Base-by-base conservation (phyloP, 164 flowering plant genomes). In the Buxus sempervirens region DNA sequence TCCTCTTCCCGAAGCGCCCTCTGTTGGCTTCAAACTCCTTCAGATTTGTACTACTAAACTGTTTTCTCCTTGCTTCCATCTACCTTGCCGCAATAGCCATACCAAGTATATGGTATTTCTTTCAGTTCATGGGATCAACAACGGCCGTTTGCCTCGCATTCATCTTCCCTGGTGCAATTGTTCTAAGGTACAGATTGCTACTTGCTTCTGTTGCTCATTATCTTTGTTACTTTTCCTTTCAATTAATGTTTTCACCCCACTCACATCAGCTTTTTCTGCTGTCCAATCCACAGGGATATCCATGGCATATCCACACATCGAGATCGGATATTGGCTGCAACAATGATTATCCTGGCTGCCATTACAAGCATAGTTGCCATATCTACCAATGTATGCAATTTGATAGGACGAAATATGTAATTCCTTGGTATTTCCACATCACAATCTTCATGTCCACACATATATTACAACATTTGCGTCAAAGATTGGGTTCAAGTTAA, bases 121-220 rank as follows among this genome's bases (percentile, higher is more conserved):
- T 96, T 69, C 97, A 96, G 73, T 90, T 93, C 63, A 10, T 91
- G 32, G 98, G 98, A 53, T 84, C 98, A 9, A 93, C 98, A 5
- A 53, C 92, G 12, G 90, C 88, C 0, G 88, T 89, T 63, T 81
- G 82, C 76, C 75, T 96, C 1, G 86, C 86, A 32, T 88, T 96
- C 79, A 85, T 96, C 64, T 94, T 90, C 76, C 98, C 98, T 0
- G 94, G 86, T n/a, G 87, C 90, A 0, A 84, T 95, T 63, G 90
- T 75, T 54, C 76, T 92, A 20, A 94, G 97, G 98, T 93, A 80
- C 38, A 25, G 15, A 28, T 28, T n/a, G n/a, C n/a, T n/a, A n/a
- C n/a, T 22, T 42, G 38, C 38, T 32, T 32, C 38, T 32, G 38
- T 32, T 16, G 14, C 13, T 55, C 51, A 27, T n/a, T n/a, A n/a